Base-by-base conservation (phyloP, 2,329 filamentous ascomycete genomes). In the Arthroderma uncinatum region DNA sequence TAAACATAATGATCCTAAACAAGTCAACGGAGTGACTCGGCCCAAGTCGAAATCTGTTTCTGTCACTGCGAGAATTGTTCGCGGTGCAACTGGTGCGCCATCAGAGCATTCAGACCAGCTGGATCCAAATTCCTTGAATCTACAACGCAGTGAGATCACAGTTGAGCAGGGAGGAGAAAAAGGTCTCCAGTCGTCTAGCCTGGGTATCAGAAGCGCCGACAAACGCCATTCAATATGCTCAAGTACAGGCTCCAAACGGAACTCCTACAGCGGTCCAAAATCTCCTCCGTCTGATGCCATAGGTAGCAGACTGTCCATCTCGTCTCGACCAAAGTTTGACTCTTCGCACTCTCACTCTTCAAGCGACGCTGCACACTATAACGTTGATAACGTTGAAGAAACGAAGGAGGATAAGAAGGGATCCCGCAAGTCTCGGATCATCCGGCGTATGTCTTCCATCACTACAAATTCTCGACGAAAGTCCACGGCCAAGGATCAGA, bases 21-120 rank as follows among this genome's bases (percentile, higher is more conserved):
- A 7, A 37, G 14, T 16, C 4, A 33, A 28, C 9, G 34, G 34
- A 37, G 66, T 40, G 60, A 60, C 60, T 61, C 64, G 60, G 59
- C 66, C 63, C n/a, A 64, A 68, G 10, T 54, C 55, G 4, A 88
- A 91, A 65, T 91, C 89, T 0, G 82, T 95, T n/a, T 91, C 90
- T 48, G 90, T 95, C 9, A 93, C 87, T 16, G 88, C 91, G 53
- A 83, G 85, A 54, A 95, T 95, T 61, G 76, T 95, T 37, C 83
- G 89, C 52, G 86, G 64, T 78, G 76, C 57, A 67, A 71, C 48
- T 75, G 78, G 64, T 19, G 28, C 54, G 36, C 34, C 47, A n/a
- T 42, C 54, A 5, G 69, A 58, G 59, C 66, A 70, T 34, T 57
- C 62, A 14, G 9, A 61, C 3, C 64, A 69, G 6, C 64, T 68